Evolutionary conservation across 371 early-diverging fungal genomes (phyloP).

Genomic region (Mucor plumbeus): DNA sequence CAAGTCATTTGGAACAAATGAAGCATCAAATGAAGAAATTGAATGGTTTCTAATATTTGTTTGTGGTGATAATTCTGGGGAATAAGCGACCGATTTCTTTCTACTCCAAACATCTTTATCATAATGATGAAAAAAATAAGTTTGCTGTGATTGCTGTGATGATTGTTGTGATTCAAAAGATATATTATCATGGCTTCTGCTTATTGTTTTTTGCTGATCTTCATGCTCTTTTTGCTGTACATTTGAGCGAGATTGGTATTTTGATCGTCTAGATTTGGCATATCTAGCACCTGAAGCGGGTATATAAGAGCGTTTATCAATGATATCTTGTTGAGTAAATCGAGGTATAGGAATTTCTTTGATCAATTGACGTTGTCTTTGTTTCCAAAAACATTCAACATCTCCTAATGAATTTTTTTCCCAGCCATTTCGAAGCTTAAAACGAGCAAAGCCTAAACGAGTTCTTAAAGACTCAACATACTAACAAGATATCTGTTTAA

Average conservation of each 20-base stretch:
- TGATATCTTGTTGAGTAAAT: constrained; percentile 52
- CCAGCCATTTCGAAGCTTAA: constrained; percentile 50
- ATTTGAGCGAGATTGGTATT: constrained; percentile 13
- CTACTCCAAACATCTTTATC: not conserved
- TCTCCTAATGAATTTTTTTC: constrained; percentile 39
- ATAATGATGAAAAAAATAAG: constrained; percentile 14
- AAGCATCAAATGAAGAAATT: constrained; percentile 13
- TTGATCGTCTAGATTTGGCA: constrained; percentile 21
- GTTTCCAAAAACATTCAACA: constrained; percentile 47
- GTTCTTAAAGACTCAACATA: constrained; percentile 41
- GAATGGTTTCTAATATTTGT: constrained; percentile 8
- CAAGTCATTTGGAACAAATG: constrained; percentile 4
- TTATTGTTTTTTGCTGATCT: not conserved
- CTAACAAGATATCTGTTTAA: constrained; percentile 12
- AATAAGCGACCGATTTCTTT: not conserved
- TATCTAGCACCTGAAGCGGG: constrained; percentile 22
- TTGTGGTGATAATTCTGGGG: not conserved
- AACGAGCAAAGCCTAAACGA: constrained; percentile 43
- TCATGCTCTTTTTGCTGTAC: not conserved
- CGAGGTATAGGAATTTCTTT: constrained; percentile 45
- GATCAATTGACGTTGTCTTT: constrained; percentile 32
- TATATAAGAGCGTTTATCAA: constrained; percentile 34
- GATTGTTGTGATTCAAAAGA: not conserved
- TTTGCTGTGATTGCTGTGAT: not conserved
- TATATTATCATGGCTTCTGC: not conserved